Base-by-base conservation (phyloP, 352 stramenopile species). In the Pythium phragmiticola region DNA sequence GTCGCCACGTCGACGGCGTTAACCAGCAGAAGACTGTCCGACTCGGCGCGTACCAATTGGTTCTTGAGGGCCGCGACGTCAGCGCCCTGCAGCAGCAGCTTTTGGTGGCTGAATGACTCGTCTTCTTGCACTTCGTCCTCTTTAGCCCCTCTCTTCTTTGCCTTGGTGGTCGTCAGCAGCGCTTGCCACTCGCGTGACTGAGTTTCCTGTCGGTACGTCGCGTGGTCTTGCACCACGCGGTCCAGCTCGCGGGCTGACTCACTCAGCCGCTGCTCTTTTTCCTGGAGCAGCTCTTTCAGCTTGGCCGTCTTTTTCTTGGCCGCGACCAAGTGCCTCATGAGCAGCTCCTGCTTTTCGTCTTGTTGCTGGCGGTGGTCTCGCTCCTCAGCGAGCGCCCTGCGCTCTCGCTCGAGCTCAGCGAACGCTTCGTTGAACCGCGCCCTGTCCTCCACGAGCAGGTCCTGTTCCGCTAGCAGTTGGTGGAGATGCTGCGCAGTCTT, bases 241-340 rank as follows among this genome's bases (percentile, higher is more conserved):
- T 78, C 63, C 1, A 80, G 47, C 21, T 87, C 77, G 3, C 16
- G 55, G 0, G 57, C 74, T 33, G 78, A 84, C 2, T 73, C 47
- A 0, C 5, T 45, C 2, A 87, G 67, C 3, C 60, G 41, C 7
- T 41, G 59, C 7, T 88, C 77, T 60, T 87, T 89, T 16, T 69
- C 57, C 12, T 80, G 68, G 1, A 86, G 39, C 1, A 75, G 51
- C 13, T 71, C 54, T 46, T 88, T 87, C 64, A 86, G 67, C 42
- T 83, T 86, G 2, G 48, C 28, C 26, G 87, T 60, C 42, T 89
- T 89, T 55, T 75, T 82, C 60, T 88, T 89, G 75, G 73, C 88
- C 4, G 46, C 51, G 14, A 56, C 19, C 8, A 86, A 34, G 43
- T 85, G 55, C 50, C 73, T 78, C 11, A 69, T 64, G 9, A 84